Evolutionary conservation across 202 grass and related monocot genomes (phyloP).

Genomic region (Saccharum hybrid): DNA sequence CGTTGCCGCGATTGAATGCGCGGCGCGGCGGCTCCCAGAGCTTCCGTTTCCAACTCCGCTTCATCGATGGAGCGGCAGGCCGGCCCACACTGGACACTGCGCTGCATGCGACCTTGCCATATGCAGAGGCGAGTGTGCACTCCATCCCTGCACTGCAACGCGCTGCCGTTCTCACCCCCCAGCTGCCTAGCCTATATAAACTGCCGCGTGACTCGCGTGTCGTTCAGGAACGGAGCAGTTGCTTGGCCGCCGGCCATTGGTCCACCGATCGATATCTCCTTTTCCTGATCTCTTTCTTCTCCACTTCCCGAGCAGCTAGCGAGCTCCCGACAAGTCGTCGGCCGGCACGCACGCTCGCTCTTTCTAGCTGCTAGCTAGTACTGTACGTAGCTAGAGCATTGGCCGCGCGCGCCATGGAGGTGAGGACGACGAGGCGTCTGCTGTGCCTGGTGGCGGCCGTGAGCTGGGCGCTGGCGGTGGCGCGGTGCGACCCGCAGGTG

Average conservation of each 20-base stretch:
- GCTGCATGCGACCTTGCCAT: background rate
- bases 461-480: slow-evolving; percentile 38
- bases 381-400: no score
- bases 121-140: background rate
- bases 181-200: slow-evolving; percentile 7
- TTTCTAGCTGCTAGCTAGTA: no score
- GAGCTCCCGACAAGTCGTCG: no score
- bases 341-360: no score
- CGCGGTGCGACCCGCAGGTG: slow-evolving; percentile 71
- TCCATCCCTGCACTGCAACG: background rate
- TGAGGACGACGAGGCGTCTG: background rate
- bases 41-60: background rate
- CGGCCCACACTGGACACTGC: background rate
- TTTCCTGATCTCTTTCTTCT: background rate
- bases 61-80: background rate
- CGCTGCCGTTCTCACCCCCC: background rate
- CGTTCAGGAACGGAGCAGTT: background rate
- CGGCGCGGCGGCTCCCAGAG: slow-evolving; percentile 13
- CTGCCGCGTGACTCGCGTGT: slow-evolving; percentile 8
- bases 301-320: no score
- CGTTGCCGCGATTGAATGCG: slow-evolving; percentile 39
- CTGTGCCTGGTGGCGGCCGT: slow-evolving; percentile 24
- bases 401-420: slow-evolving; percentile 34
- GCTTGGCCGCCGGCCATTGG: background rate
- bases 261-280: background rate